Base-by-base conservation (phyloP, 1,284 basidiomycete species). In the Athelia sp. region DNA sequence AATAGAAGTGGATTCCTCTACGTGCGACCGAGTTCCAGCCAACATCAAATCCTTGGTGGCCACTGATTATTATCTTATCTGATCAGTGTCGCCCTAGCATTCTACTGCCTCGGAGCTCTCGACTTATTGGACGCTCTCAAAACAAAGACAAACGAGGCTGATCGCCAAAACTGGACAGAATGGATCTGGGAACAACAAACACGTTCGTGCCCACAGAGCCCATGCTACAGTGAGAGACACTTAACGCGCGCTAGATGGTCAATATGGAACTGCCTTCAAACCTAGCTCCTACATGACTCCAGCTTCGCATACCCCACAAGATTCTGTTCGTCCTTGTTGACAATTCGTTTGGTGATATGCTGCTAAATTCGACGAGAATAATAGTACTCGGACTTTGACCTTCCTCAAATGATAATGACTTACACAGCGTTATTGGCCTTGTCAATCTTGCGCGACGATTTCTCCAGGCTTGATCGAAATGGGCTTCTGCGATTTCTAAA, bases 141-240 rank as follows among this genome's bases (percentile, higher is more conserved):
- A 10, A 65, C 69, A 4, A 77, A 78, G 52, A 74, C 74, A 3
- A 74, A 62, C 4, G 61, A 71, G 9, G 58, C 62, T 4, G 82
- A 90, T 50, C 76, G 79, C n/a, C 66, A 76, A 31, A 65, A 62
- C 3, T 94, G 90, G 88, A 73, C 70, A 49, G 74, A 82, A 48
- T 97, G 94, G 93, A 79, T 98, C 45, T 97, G 93, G 90, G 77
- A 75, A 14, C 84, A 94, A 62, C 89, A 94, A 58, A 76, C 78
- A 40, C 69, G 84, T 85, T 57, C 48, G 75, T 66, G 23, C 19
- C 48, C 43, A 29, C 4, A 29, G 26, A 13, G 13, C 13, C 4
- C 26, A 29, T 13, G 26, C 13, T 29, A 13, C 26, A 6, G 4
- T 4, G 13, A 13, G 13, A 4, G 6, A 29, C 26, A 29, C 26